These are phyloP conservation scores for Fraxinus sp. DNA, from an alignment of 305 asterid species.

Conservation along the genomic window DNA sequence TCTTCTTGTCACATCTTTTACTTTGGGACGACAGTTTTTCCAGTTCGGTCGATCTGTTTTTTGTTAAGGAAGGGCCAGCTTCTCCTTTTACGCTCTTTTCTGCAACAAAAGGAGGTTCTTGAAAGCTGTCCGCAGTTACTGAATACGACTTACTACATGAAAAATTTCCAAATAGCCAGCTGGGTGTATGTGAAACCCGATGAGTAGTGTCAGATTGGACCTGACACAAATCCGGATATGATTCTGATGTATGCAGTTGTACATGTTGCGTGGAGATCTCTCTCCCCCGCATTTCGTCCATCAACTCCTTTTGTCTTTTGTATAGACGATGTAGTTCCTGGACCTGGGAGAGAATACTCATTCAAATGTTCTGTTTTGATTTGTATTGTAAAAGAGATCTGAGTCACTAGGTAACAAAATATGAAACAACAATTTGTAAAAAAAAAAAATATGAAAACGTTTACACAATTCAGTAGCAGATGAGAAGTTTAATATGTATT, in stretches of 20 bases:
- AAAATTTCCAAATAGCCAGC: conserved; percentile 36
- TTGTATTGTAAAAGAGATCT: background rate
- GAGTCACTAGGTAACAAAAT: background rate
- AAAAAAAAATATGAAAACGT: background rate
- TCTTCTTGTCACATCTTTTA: conserved; percentile 31
- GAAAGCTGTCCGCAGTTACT: conserved; percentile 28
- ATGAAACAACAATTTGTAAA: background rate
- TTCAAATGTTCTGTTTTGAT: background rate
- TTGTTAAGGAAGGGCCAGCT: conserved; percentile 23
- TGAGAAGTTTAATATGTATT: background rate
- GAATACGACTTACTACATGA: conserved; percentile 27
- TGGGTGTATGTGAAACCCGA: conserved; percentile 30
- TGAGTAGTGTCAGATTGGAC: conserved; percentile 36
- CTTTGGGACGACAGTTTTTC: conserved; percentile 24
- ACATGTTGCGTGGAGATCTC: conserved; percentile 31
- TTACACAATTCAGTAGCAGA: background rate
- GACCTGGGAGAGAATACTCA: conserved; percentile 43
- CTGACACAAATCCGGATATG: conserved; percentile 32
- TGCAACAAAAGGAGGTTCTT: conserved; percentile 29
- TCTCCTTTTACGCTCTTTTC: conserved; percentile 14
- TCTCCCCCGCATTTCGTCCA: conserved; percentile 49
- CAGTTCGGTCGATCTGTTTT: conserved; percentile 25
- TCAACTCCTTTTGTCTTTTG: conserved; percentile 63
- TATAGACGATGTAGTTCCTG: conserved; percentile 70
- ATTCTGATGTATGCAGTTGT: conserved; percentile 34